Evolutionary conservation across 1,139 yeast species (phyloP).

Genomic region (Torulaspora globosa): DNA sequence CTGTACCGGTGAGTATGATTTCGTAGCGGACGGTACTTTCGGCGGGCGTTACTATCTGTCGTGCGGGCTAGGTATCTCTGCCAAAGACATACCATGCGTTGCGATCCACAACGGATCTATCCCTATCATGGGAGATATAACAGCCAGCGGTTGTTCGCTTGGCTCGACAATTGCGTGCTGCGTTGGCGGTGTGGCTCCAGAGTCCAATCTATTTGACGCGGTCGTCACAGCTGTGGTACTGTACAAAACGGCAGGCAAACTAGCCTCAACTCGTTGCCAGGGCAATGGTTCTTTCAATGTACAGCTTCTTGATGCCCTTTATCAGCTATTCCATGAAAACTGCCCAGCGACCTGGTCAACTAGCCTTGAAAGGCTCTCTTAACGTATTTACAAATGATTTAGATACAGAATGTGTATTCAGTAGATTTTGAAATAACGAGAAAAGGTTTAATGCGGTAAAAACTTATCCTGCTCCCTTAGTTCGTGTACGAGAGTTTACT

Average conservation of each 20-base stretch:
- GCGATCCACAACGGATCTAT: constrained; percentile 56
- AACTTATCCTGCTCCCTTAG: constrained; percentile 8
- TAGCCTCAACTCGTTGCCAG: constrained; percentile 40
- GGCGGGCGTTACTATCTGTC: constrained; percentile 27
- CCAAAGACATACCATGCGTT: constrained; percentile 34
- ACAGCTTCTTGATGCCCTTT: constrained; percentile 31
- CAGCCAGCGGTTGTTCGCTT: constrained; percentile 85
- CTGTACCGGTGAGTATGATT: constrained; percentile 57
- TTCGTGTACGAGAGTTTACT: constrained; percentile 62
- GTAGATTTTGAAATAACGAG: background rate
- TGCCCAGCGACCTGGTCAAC: constrained; percentile 32
- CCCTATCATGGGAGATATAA: constrained; percentile 63
- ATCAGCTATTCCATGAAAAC: constrained; percentile 25
- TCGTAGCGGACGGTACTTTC: constrained; percentile 44
- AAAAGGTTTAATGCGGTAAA: background rate
- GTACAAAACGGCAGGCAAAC: constrained; percentile 63
- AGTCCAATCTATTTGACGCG: constrained; percentile 44
- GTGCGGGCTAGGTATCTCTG: constrained; percentile 22
- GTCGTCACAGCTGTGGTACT: constrained; percentile 55
- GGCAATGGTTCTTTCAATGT: constrained; percentile 36
- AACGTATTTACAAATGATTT: constrained; percentile 13
- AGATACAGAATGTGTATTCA: constrained; percentile 8
- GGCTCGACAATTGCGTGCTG: constrained; percentile 70
- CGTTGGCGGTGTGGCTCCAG: constrained; percentile 45
- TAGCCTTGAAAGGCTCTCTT: constrained; percentile 11